These are phyloP conservation scores for Colletotrichum plurivorum DNA, from an alignment of 2,329 filamentous ascomycete genomes.

Conservation along the genomic window DNA sequence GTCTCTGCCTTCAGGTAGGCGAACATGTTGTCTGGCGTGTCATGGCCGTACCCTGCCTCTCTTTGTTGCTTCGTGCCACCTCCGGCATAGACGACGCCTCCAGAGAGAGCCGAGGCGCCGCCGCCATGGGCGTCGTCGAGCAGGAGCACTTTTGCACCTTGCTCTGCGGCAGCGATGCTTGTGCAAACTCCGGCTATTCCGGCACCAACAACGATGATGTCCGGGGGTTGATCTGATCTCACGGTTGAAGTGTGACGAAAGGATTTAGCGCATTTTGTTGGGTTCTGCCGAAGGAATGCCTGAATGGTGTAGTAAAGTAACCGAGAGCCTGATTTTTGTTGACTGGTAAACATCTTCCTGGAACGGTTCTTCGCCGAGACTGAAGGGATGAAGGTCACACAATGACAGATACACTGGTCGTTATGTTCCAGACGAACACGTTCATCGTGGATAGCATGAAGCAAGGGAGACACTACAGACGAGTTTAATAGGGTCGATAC, in stretches of 20 bases:
- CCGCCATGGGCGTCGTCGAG: conserved; percentile 30
- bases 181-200: conserved; percentile 25
- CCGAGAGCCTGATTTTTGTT: too few species aligned
- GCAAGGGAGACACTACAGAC: too few species aligned
- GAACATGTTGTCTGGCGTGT: conserved; percentile 41
- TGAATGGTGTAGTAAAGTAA: too few species aligned
- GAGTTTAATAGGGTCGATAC: too few species aligned
- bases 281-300: too few species aligned
- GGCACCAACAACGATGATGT: conserved; percentile 18
- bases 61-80: conserved; percentile 39
- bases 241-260: neutral
- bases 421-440: too few species aligned
- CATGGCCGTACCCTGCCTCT: conserved; percentile 33
- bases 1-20: conserved; percentile 37
- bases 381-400: too few species aligned
- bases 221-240: neutral
- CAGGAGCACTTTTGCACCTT: conserved; percentile 26
- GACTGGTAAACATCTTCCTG: too few species aligned
- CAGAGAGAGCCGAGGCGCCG: conserved; percentile 34
- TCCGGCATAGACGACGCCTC: conserved; percentile 40
- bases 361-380: too few species aligned
- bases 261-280: too few species aligned
- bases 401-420: too few species aligned
- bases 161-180: conserved; percentile 33
- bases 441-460: too few species aligned